Evolutionary conservation across 116 monocot species (phyloP).

Genomic region (Dioscorea cayenensis): DNA sequence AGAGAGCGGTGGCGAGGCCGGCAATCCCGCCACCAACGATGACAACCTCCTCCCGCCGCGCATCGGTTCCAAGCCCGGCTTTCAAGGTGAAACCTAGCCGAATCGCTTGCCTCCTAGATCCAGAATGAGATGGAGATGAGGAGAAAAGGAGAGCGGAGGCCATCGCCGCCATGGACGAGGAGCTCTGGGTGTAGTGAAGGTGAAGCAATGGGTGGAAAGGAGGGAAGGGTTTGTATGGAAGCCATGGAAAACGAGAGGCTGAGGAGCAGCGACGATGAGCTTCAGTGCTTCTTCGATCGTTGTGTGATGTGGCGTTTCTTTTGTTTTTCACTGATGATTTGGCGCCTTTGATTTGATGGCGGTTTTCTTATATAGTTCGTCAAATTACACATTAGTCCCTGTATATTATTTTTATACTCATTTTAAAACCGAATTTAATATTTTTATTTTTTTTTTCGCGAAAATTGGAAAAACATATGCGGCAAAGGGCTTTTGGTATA

Average conservation of each 20-base stretch:
- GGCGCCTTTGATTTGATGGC: no score
- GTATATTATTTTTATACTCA: no score
- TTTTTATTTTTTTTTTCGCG: no score
- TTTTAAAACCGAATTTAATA: no score
- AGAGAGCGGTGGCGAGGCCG: constrained; percentile 52
- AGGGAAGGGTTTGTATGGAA: not conserved
- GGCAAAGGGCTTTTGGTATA: no score
- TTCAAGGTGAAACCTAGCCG: not conserved
- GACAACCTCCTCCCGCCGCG: constrained; percentile 33
- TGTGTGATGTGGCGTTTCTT: no score
- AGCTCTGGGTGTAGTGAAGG: not conserved
- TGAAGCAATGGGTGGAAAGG: not conserved
- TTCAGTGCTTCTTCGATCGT: no score
- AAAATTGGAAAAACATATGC: no score
- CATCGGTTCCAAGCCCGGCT: not conserved
- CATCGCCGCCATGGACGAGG: not conserved
- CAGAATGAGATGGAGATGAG: not conserved
- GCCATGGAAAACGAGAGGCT: constrained; percentile 18
- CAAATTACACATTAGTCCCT: no score
- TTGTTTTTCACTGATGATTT: no score
- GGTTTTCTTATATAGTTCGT: no score
- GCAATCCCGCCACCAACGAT: constrained; percentile 63
- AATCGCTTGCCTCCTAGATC: not conserved
- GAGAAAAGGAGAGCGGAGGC: constrained; percentile 1
- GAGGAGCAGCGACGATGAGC: not conserved